Base-by-base conservation (phyloP, 176 grass and related monocot genomes). In the Coix lacrymajobi region DNA sequence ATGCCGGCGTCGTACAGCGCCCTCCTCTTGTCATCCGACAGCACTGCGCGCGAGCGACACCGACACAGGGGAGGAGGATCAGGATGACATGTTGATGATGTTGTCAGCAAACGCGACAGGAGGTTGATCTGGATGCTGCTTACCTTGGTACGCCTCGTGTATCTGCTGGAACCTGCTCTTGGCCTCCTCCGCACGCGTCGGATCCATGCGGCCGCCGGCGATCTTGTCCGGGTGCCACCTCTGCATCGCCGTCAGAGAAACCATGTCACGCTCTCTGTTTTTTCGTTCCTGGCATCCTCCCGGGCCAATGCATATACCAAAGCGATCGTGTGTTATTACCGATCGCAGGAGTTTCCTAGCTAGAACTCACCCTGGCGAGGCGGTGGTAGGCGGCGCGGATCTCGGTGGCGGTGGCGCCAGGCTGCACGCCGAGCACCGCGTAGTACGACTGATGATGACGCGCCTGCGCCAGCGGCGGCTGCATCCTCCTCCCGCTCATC, bases 221-320 rank as follows among this genome's bases (percentile, higher is more conserved):
- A 81, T 82, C 90, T 89, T 87, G 79, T 97, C 95, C 63, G 95
- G 95, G 66, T 97, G 95, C 95, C 95, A 97, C 77, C 79, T 89
- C 95, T 97, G 84, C 51, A 49, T 22, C 34, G 66, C 30, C 20
- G 13, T 1, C 40, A 4, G 68, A 24, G 7, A 3, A 76, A 17
- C 2, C 29, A 29, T 1, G 79, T 69, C 79, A 81, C 4, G 34
- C 65, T 70, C 65, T 70, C 79, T 57, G 78, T 12, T 62, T 19
- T 4, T 2, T 10, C 9, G 6, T 33, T 24, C 3, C 11, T 12
- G 1, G 0, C 8, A 14, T 29, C 24, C 73, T 37, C 41, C 11
- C 1, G 22, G 13, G 3, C 19, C 43, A 6, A 62, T 30, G 60
- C 25, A 12, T 15, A 9, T 46, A 24, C 8, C 9, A 43, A 41